These are phyloP conservation scores for Phaeomoniella chlamydospora DNA, from an alignment of 2,329 filamentous ascomycete species.

Conservation along the genomic window DNA sequence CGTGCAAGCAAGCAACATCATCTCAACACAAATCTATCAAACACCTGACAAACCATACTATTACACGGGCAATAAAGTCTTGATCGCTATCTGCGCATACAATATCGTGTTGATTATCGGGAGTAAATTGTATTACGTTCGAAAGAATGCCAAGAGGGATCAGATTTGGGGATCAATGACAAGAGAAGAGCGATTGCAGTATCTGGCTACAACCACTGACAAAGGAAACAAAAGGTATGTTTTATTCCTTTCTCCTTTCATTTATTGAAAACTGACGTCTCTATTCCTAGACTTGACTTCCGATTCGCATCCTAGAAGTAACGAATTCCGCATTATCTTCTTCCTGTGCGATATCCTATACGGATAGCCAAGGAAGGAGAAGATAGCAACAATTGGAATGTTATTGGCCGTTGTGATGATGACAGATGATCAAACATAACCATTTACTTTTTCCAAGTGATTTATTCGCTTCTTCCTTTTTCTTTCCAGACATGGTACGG, in stretches of 20 bases:
- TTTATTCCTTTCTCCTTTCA: too few relatives aligned
- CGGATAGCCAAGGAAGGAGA: too few relatives aligned
- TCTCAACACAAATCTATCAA: slow-evolving; percentile 36
- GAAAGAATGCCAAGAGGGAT: slow-evolving; percentile 26
- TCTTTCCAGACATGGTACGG: too few relatives aligned
- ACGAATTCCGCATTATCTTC: too few relatives aligned
- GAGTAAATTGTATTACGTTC: slow-evolving; percentile 23
- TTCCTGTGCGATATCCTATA: too few relatives aligned
- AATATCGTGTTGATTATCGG: slow-evolving; percentile 37
- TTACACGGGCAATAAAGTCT: slow-evolving; percentile 31
- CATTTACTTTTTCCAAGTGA: too few relatives aligned
- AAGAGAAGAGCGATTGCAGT: slow-evolving; percentile 20
- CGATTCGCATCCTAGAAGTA: too few relatives aligned
- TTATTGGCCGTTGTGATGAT: too few relatives aligned
- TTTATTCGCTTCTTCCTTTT: too few relatives aligned
- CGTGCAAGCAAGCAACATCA: slow-evolving; percentile 26
- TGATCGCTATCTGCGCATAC: slow-evolving; percentile 32
- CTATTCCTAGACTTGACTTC: slow-evolving; percentile 8
- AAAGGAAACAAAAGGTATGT: slow-evolving; percentile 21
- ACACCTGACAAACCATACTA: slow-evolving; percentile 41
- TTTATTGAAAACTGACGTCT: too few relatives aligned
- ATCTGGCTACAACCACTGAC: slow-evolving; percentile 22
- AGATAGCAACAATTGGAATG: too few relatives aligned
- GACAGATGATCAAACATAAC: too few relatives aligned
- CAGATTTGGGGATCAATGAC: slow-evolving; percentile 27